Conservation (phyloP, 306 rosid species). For the Sicyos edulis region DNA sequence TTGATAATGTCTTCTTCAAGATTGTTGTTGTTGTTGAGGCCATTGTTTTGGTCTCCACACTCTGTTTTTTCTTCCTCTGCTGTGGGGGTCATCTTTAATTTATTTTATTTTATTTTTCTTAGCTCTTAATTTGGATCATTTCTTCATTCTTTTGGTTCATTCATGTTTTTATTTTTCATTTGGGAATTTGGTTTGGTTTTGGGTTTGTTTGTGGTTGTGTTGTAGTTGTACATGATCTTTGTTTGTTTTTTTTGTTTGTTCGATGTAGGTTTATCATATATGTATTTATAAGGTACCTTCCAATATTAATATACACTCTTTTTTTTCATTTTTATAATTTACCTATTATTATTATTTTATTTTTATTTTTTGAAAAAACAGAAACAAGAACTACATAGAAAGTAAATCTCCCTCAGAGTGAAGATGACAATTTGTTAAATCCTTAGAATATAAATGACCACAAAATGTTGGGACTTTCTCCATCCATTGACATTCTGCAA, state of each 20-base stretch:
- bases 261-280: not conserved
- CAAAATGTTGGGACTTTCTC: too few species aligned
- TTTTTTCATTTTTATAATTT: too few species aligned
- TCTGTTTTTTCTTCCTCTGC: conserved; percentile 60
- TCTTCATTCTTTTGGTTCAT: not conserved
- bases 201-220: not conserved
- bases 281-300: not conserved
- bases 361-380: too few species aligned
- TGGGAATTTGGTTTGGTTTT: not conserved
- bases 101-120: not conserved
- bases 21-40: conserved; percentile 42
- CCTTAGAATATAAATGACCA: too few species aligned
- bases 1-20: conserved; percentile 46
- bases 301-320: not conserved
- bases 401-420: too few species aligned
- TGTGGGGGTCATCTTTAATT: conserved; percentile 48
- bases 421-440: too few species aligned
- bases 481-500: too few species aligned
- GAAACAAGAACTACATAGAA: too few species aligned
- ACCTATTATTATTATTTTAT: too few species aligned
- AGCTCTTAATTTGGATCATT: not conserved
- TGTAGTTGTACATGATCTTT: not conserved
- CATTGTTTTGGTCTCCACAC: conserved; percentile 47
- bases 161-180: not conserved
- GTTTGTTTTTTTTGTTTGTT: not conserved